Percentiles rank a stretch among this genome's conserved stretches.
phyloP scores from a whole-genome alignment of 805 yeast species.

The Nakazawaea ernobii region DNA sequence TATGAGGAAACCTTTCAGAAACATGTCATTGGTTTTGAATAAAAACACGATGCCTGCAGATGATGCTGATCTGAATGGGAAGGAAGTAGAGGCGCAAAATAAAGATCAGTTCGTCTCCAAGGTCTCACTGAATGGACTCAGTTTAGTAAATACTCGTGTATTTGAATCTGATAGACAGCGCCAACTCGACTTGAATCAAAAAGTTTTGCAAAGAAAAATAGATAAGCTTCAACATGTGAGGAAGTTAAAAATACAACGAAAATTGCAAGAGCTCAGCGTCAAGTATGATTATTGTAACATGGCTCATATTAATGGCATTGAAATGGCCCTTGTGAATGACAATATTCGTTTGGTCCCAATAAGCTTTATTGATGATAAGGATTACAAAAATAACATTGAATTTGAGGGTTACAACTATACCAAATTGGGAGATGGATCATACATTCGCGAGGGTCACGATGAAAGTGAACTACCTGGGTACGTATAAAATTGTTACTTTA shows the following conservation, averaged over 20 bases:
- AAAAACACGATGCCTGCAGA: conserved; percentile 14
- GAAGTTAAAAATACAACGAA: conserved; percentile 15
- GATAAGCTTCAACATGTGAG: conserved; percentile 12
- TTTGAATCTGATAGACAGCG: conserved; percentile 26
- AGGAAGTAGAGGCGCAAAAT: not conserved
- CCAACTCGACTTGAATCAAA: conserved; percentile 17
- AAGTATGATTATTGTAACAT: conserved; percentile 42
- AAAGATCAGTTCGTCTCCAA: conserved; percentile 21
- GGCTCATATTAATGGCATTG: conserved; percentile 31
- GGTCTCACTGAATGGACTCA: conserved; percentile 30
- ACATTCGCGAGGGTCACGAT: conserved; percentile 3
- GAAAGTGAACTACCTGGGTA: conserved; percentile 6
- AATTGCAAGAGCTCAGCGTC: conserved; percentile 25
- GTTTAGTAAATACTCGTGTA: conserved; percentile 31
- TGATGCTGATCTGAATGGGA: conserved; percentile 11
- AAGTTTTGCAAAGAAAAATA: conserved; percentile 16
- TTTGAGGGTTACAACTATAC: not conserved
- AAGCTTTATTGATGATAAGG: conserved; percentile 6
- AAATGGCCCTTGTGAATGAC: conserved; percentile 34
- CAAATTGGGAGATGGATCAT: conserved; percentile 10
- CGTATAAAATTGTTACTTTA: not conserved
- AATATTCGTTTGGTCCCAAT: conserved; percentile 38
- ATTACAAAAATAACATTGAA: conserved; percentile 3
- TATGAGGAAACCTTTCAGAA: conserved; percentile 18
- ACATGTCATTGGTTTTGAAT: conserved; percentile 27